phyloP scores from a whole-genome alignment of 2,329 filamentous ascomycete genomes.

The Bipolaris sorokiniana region DNA sequence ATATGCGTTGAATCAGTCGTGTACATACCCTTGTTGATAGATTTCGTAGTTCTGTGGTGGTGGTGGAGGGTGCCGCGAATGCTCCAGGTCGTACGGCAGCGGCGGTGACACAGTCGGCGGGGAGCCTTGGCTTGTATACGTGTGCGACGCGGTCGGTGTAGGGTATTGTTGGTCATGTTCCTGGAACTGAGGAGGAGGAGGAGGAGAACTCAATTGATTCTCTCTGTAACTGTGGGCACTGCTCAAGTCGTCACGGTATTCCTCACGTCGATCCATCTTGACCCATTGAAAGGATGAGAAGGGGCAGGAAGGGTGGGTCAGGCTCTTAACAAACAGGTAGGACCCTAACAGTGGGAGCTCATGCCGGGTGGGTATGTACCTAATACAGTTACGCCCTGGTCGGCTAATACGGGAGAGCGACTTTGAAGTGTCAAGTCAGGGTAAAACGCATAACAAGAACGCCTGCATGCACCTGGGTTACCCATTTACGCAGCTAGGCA shows the following conservation, averaged over 20 bases:
- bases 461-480: constrained; percentile 15
- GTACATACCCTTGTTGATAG: constrained; percentile 24
- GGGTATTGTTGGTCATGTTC: constrained; percentile 28
- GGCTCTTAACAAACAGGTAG: constrained; percentile 14
- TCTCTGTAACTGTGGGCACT: constrained; percentile 20
- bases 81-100: constrained; percentile 24
- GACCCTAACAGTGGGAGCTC: constrained; percentile 1
- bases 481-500: constrained; percentile 12
- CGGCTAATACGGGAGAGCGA: constrained; percentile 6
- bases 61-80: constrained; percentile 10
- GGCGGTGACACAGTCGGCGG: constrained; percentile 25
- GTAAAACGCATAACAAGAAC: constrained; percentile 18
- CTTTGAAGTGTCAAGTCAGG: constrained; percentile 14
- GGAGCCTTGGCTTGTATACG: constrained; percentile 17
- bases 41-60: constrained; percentile 10
- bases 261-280: constrained; percentile 26
- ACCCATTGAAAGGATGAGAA: constrained; percentile 5
- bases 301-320: constrained; percentile 12
- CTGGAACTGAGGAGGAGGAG: constrained; percentile 30
- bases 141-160: constrained; percentile 12
- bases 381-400: constrained; percentile 19
- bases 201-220: constrained; percentile 30
- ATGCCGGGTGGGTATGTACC: constrained; percentile 13
- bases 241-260: constrained; percentile 20
- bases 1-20: constrained; percentile 7